Base-by-base conservation (phyloP, 2,329 filamentous ascomycete genomes). In the Escovopsis weberi region DNA sequence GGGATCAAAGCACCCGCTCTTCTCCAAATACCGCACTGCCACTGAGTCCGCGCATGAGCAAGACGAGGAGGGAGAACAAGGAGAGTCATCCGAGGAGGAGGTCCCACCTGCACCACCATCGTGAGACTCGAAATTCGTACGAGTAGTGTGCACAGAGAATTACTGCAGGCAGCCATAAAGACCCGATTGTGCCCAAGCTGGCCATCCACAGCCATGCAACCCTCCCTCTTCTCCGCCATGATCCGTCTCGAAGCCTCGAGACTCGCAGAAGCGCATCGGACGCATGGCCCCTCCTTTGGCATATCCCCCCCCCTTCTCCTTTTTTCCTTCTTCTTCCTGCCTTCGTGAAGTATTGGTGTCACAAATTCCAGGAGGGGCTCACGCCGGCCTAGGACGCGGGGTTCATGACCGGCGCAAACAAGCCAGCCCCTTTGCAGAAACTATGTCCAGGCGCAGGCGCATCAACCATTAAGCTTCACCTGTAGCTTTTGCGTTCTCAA, bases 131-230 rank as follows among this genome's bases (percentile, higher is more conserved):
- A 9, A 30, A 30, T 30, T 3, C 8, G 28, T 30, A 30, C 28
- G 28, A 30, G 28, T 8, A 8, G 7, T 30, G 8, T 6, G 3
- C 28, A 11, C 28, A 30, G 28, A 30, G 28, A 8, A 30, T 32
- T 37, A 36, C 39, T 39, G 43, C 39, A 42, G 39, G 43, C 18
- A 38, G 36, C 39, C 43, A 39, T 36, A 33, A 37, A 30, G 44
- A 33, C 38, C 38, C 39, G 41, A 39, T 32, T 15, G 38, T 41
- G 33, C 38, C 41, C 41, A 45, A 43, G 41, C 41, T 35, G 37
- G 19, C 37, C 37, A 38, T 30, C 37, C 37, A 28, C 12, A 37
- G n/a, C 35, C 35, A 37, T 37, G 18, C 35, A n/a, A 36, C n/a
- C 35, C 15, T 26, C 18, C 37, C 19, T 4, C 4, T 40, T 23